Evolutionary conservation across 1,284 basidiomycete species (phyloP).

Genomic region (Tausonia pullulans): DNA sequence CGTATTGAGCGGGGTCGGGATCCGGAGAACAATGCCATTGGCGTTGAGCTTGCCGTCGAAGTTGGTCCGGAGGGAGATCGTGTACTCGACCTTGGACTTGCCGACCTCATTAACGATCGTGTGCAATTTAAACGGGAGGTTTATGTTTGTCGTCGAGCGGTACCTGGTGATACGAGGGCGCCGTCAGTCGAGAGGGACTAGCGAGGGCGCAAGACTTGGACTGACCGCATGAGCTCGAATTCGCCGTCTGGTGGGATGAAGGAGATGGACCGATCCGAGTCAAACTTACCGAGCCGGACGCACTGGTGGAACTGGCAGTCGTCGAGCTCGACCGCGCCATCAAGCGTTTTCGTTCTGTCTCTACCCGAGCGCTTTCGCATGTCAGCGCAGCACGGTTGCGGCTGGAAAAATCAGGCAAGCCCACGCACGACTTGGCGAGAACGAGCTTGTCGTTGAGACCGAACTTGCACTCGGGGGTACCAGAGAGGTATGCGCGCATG

Average conservation of each 20-base stretch:
- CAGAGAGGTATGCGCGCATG: conserved; percentile 94
- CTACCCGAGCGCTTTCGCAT: conserved; percentile 20
- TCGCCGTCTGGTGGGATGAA: conserved; percentile 98
- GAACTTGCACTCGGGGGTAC: conserved; percentile 95
- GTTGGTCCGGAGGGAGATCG: conserved; percentile 75
- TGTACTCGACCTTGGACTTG: conserved; percentile 83
- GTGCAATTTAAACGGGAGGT: conserved; percentile 80
- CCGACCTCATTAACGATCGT: conserved; percentile 87
- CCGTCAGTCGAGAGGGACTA: neutral
- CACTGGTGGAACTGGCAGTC: conserved; percentile 99
- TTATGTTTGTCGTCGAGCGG: conserved; percentile 88
- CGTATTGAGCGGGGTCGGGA: conserved; percentile 92
- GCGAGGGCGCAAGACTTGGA: conserved; percentile 19
- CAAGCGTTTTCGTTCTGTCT: conserved; percentile 45
- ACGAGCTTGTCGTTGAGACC: conserved; percentile 97
- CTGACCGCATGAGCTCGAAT: conserved; percentile 91
- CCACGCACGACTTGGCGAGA: conserved; percentile 59
- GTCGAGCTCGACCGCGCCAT: conserved; percentile 84
- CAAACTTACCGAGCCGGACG: conserved; percentile 87
- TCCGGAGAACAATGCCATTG: conserved; percentile 79
- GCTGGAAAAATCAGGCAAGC: neutral
- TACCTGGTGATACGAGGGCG: conserved; percentile 48
- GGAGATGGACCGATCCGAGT: conserved; percentile 81
- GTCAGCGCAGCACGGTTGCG: neutral
- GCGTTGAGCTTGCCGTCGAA: conserved; percentile 88